A percentile compares a stretch with the other conserved stretches of the same genome.
Evolutionary conservation across 768 basidiomycete genomes (phyloP).

Genomic region (Cubamyces sp.): DNA sequence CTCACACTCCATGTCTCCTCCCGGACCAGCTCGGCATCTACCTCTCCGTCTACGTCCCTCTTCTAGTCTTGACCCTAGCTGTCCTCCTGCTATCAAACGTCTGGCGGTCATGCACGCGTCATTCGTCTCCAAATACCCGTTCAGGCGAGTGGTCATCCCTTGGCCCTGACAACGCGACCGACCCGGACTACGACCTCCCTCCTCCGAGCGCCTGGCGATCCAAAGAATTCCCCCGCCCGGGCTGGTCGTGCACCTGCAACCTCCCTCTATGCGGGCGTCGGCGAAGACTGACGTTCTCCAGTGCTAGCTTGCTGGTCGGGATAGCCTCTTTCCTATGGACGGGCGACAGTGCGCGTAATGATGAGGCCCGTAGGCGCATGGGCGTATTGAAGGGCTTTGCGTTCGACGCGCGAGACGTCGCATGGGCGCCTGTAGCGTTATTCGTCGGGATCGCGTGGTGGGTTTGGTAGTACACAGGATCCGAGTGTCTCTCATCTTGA

Average conservation of each 20-base stretch:
- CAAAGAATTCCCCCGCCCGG: slow-evolving; percentile 21
- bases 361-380: slow-evolving; percentile 18
- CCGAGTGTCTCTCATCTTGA: background rate
- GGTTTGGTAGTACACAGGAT: slow-evolving; percentile 22
- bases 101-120: slow-evolving; percentile 29
- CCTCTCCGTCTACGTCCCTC: slow-evolving; percentile 68
- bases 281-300: slow-evolving; percentile 3
- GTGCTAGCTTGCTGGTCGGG: background rate
- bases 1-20: slow-evolving; percentile 72
- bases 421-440: slow-evolving; percentile 41
- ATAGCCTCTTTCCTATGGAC: slow-evolving; percentile 14
- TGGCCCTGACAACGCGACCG: slow-evolving; percentile 13
- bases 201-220: slow-evolving; percentile 28
- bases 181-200: slow-evolving; percentile 25
- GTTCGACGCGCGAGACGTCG: slow-evolving; percentile 38
- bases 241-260: slow-evolving; percentile 16
- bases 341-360: background rate
- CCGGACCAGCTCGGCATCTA: slow-evolving; percentile 88
- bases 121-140: slow-evolving; percentile 6
- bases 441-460: slow-evolving; percentile 41
- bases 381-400: slow-evolving; percentile 37
- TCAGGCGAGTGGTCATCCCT: slow-evolving; percentile 17
- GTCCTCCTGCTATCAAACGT: slow-evolving; percentile 40
- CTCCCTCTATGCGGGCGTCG: slow-evolving; percentile 8
- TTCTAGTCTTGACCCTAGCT: slow-evolving; percentile 62